Conservation (phyloP, 257 asterid species). For the Mitragyna speciosa region DNA sequence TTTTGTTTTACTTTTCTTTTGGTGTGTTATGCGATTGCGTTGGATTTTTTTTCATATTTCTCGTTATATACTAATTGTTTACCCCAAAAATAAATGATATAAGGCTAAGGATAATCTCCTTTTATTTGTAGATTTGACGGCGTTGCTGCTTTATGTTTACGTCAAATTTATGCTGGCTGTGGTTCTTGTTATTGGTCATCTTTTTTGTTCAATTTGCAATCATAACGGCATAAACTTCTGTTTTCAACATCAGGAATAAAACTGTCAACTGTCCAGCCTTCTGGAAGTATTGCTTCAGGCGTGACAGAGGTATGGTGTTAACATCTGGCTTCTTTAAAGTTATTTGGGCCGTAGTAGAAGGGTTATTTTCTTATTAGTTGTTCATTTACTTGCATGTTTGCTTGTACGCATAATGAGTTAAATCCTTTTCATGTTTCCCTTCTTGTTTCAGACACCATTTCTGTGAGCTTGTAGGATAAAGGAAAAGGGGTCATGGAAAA, state of each 20-base stretch:
- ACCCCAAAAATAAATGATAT: background rate
- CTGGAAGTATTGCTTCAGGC: conserved; percentile 73
- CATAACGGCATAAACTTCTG: background rate
- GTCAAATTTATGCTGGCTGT: background rate
- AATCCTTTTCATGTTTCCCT: background rate
- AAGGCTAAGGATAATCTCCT: background rate
- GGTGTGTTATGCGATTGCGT: too few relatives aligned
- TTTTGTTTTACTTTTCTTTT: too few relatives aligned
- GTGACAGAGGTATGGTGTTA: conserved; percentile 56
- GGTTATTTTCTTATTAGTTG: background rate
- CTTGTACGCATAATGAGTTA: too few relatives aligned
- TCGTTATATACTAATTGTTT: background rate
- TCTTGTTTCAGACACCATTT: conserved; percentile 60
- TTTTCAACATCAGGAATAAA: conserved; percentile 46
- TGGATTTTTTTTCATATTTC: background rate
- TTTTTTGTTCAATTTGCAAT: background rate
- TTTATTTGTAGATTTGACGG: background rate
- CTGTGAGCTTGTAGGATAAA: conserved; percentile 53
- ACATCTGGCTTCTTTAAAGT: background rate
- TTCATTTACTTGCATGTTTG: background rate
- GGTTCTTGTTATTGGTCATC: background rate
- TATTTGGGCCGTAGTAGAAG: background rate
- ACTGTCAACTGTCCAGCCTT: conserved; percentile 48
- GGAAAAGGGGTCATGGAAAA: conserved; percentile 51
- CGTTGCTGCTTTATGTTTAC: background rate